Conservation (phyloP, 202 grass and related monocot genomes). For the Miscanthus sacchariflorus region DNA sequence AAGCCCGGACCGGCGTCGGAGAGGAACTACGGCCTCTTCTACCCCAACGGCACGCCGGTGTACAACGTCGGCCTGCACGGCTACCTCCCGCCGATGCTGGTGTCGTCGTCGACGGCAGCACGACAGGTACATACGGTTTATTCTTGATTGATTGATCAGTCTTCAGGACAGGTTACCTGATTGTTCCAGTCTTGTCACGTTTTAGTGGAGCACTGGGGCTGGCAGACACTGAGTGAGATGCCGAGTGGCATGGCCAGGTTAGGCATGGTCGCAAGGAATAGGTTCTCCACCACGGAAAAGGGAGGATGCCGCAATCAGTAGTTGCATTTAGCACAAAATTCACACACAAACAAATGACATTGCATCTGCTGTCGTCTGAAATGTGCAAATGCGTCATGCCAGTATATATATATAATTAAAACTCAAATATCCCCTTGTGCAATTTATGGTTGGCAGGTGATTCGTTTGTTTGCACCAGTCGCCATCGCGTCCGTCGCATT, state of each 20-base stretch:
- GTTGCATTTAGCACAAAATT: neutral
- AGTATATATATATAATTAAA: neutral
- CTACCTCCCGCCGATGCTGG: constrained; percentile 63
- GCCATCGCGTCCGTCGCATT: constrained; percentile 44
- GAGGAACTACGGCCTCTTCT: constrained; percentile 88
- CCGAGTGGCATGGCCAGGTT: neutral
- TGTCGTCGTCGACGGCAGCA: neutral
- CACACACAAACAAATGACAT: neutral
- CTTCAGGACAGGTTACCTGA: neutral
- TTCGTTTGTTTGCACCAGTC: constrained; percentile 38
- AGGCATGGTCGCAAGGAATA: neutral
- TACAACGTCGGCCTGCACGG: constrained; percentile 78
- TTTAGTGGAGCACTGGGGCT: neutral
- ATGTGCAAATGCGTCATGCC: no score
- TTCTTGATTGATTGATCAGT: neutral
- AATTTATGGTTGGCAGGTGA: constrained; percentile 49
- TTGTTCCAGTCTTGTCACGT: neutral
- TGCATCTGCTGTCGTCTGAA: neutral
- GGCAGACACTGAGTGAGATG: neutral
- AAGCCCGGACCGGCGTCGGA: constrained; percentile 90
- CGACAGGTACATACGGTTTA: constrained; percentile 13
- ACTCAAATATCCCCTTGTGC: neutral
- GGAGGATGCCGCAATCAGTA: neutral
- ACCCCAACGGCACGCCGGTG: constrained; percentile 79
- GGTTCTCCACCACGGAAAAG: constrained; percentile 27